Base-by-base conservation (phyloP, 1,139 yeast species). In the Hansenula lynferdii region DNA sequence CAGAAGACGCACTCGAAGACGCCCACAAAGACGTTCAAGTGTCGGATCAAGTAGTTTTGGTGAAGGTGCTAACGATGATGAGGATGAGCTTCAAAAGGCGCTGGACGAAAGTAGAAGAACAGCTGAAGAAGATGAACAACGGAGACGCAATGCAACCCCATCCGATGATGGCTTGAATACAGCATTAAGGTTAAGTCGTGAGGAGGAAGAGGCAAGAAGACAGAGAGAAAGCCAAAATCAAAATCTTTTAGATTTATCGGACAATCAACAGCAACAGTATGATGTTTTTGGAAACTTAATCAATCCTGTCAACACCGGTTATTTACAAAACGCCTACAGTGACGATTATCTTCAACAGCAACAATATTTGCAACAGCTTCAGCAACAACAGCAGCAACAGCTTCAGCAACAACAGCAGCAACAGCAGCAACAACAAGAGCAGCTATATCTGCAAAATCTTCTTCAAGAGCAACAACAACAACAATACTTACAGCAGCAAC, bases 201-300 rank as follows among this genome's bases (percentile, higher is more conserved):
- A 89, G 62, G 97, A 92, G 57, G 96, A 89, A 53, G 94, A 83
- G 60, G 70, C 82, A 72, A 75, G 80, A 54, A 76, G 72, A 50
- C 65, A 68, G 47, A 69, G 66, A 44, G 67, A 65, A 39, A 61
- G 61, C 37, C 77, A 73, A 43, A 67, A 70, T 47, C 65, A 64
- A 29, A 79, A 79, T 53, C 62, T 79, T 42, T 61, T 79, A 46
- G 84, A 78, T 49, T 64, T 78, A 43, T 71, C 69, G 43, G 84
- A 75, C 43, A 64, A 65, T 32, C 56, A 54, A 25, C 72, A 65
- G 42, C 62, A 51, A 29, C 60, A 64, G 45, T 79, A 72, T 48
- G 95, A 85, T 57, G 69, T 84, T 67, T 85, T 82, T 67, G 95
- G 95, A 21, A 84, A 84, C 56, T 94, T 94, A 14, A 75, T 85